Evolutionary conservation across 2,329 filamentous ascomycete species (phyloP), one percentile per base, ranked within the genome.

Genomic region (Botrytis medusae): DNA sequence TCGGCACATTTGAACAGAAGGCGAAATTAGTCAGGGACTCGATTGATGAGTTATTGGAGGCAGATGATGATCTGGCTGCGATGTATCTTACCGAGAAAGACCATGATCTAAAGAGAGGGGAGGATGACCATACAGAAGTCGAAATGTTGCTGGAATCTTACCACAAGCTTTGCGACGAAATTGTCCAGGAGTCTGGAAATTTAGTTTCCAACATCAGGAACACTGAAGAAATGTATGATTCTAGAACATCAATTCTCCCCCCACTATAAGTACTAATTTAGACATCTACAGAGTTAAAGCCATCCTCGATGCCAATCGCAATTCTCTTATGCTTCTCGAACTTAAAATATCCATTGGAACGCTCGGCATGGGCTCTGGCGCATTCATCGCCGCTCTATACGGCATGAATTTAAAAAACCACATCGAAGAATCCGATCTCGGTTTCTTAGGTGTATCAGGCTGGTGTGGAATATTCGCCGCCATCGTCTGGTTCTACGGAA

Each of bases 371-470:
- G 95, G 94, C 72, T 94, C 95, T 81, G 96, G 96, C 72, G 98
- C 96, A 68, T 97, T 98, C 81, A 88, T 98, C 79, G 97, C 96
- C 14, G 95, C 95, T n/a, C 90, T 99, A n/a, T 99, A 98, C 86
- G 96, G 96, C 78, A 98, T 98, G 95, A 99, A 99, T 84, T 86
- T 99, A 76, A 97, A 98, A 81, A 98, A 98, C 83, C 98, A 98
- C 83, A 94, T 98, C 79, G 96, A 99, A 84, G 95, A 98, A 81
- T 95, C 93, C 1, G 89, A 93, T 82, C 88, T 93, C 82, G 96
- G 95, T 18, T 98, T 99, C 82, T 87, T 87, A 64, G 89, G 89
- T 71, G 91, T 99, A 74, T 93, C 92, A 3, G 86, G 85, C 29
- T 85, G 88, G 74, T 97, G 93, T 73, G 87, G 91, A 73, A 79